Percentiles rank a stretch among this genome's conserved stretches.
Evolutionary conservation across 2,329 filamentous ascomycete species (phyloP).

Genomic region (Diaporthe vaccinii): DNA sequence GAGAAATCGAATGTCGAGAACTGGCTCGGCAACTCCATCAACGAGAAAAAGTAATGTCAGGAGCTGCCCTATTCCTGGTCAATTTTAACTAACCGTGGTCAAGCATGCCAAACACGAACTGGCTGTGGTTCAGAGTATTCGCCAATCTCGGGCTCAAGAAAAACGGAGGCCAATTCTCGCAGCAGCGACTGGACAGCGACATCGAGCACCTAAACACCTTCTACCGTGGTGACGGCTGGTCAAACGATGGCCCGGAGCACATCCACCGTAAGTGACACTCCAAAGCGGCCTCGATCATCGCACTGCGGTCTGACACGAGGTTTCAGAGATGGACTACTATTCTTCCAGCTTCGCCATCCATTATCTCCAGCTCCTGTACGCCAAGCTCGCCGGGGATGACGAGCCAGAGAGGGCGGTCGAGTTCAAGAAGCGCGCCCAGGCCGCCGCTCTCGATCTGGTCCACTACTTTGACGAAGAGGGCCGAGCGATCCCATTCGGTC

Average conservation of each 20-base stretch:
- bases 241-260: conserved; percentile 82
- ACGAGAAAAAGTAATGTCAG: conserved; percentile 74
- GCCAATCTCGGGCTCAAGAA: conserved; percentile 84
- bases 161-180: conserved; percentile 79
- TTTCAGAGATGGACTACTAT: conserved; percentile 83
- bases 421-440: conserved; percentile 76
- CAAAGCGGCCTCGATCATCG: too few species aligned
- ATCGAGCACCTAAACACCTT: conserved; percentile 85
- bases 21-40: conserved; percentile 82
- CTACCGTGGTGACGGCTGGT: conserved; percentile 86
- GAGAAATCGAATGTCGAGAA: conserved; percentile 76
- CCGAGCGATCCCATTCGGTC: conserved; percentile 80
- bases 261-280: conserved; percentile 71
- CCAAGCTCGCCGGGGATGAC: conserved; percentile 76
- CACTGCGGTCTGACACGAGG: neutral
- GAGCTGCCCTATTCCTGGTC: neutral
- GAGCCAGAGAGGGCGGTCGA: conserved; percentile 76
- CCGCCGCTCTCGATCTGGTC: conserved; percentile 77
- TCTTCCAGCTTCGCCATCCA: conserved; percentile 87
- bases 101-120: conserved; percentile 78
- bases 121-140: conserved; percentile 89
- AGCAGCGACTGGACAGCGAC: conserved; percentile 78
- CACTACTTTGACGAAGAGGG: conserved; percentile 83
- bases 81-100: conserved; percentile 50
- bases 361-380: conserved; percentile 82